Evolutionary conservation across 2,329 filamentous ascomycete species (phyloP).

Genomic region (Albophoma yamanashiensis): DNA sequence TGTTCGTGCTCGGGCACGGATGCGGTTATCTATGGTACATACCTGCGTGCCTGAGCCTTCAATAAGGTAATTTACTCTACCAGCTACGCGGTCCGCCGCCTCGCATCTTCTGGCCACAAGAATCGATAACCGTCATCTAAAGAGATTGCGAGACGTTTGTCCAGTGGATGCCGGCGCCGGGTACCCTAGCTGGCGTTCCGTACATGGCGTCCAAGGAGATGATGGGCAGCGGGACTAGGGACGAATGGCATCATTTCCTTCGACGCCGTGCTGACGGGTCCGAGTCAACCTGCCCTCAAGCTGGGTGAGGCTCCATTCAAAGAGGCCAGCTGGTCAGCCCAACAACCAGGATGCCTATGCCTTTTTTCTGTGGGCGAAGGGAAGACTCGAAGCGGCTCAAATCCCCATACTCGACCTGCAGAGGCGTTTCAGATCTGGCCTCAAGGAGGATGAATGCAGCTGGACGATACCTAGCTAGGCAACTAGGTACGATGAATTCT

Average conservation of each 20-base stretch:
- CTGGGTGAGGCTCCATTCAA: not conserved
- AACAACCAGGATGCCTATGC: not conserved
- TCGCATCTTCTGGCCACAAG: not conserved
- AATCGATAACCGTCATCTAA: constrained; percentile 1
- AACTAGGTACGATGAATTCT: not conserved
- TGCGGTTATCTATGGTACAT: no score
- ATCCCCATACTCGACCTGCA: not conserved
- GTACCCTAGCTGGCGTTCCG: not conserved
- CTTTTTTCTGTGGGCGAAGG: not conserved
- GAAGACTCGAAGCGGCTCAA: not conserved
- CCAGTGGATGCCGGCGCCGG: not conserved
- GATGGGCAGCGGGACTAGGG: not conserved
- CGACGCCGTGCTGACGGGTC: not conserved
- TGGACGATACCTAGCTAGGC: not conserved
- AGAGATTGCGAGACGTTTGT: constrained; percentile 1
- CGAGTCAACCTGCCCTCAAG: not conserved
- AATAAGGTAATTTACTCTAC: no score
- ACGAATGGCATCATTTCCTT: not conserved
- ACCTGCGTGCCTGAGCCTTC: not conserved
- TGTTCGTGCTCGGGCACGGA: not conserved
- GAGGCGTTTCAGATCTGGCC: not conserved
- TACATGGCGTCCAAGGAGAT: not conserved
- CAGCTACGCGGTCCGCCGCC: not conserved
- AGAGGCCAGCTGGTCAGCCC: not conserved
- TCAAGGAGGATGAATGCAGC: not conserved